Evolutionary conservation across 805 yeast species (phyloP).

Genomic region (Metschnikowia santaceciliae): DNA sequence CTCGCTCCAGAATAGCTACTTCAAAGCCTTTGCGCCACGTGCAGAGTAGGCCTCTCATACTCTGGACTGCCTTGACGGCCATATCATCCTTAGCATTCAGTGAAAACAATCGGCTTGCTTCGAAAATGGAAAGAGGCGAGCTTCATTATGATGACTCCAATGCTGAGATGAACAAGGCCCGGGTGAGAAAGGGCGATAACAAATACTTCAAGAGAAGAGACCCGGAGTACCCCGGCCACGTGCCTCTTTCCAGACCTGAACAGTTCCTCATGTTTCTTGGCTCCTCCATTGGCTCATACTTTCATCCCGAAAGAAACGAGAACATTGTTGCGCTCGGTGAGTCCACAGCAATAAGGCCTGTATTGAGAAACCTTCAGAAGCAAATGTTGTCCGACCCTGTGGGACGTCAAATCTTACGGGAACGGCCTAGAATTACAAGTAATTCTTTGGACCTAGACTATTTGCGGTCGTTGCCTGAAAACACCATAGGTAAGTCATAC

Average conservation of each 20-base stretch:
- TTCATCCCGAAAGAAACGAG: constrained; percentile 72
- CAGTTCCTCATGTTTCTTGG: constrained; percentile 60
- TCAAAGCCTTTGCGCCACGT: background rate
- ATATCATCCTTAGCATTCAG: constrained; percentile 32
- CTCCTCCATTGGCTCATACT: constrained; percentile 73
- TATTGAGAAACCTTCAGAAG: constrained; percentile 57
- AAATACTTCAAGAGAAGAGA: constrained; percentile 35
- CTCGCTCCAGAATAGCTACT: background rate
- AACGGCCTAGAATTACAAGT: constrained; percentile 80
- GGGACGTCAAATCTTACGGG: constrained; percentile 76
- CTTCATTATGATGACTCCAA: constrained; percentile 37
- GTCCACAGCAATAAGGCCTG: constrained; percentile 72
- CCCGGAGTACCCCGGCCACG: constrained; percentile 68
- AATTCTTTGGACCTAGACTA: constrained; percentile 60
- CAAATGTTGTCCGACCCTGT: constrained; percentile 71
- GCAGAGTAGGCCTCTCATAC: constrained; percentile 13
- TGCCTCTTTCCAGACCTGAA: constrained; percentile 67
- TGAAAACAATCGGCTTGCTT: constrained; percentile 52
- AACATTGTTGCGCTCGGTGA: constrained; percentile 86
- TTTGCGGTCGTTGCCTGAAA: constrained; percentile 56
- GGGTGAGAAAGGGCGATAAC: constrained; percentile 18
- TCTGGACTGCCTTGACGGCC: constrained; percentile 14
- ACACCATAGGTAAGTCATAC: constrained; percentile 77
- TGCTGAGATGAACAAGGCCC: constrained; percentile 26
- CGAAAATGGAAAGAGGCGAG: constrained; percentile 53